phyloP scores from a whole-genome alignment of 2,329 filamentous ascomycete genomes.

The Aspergillus sp. region DNA sequence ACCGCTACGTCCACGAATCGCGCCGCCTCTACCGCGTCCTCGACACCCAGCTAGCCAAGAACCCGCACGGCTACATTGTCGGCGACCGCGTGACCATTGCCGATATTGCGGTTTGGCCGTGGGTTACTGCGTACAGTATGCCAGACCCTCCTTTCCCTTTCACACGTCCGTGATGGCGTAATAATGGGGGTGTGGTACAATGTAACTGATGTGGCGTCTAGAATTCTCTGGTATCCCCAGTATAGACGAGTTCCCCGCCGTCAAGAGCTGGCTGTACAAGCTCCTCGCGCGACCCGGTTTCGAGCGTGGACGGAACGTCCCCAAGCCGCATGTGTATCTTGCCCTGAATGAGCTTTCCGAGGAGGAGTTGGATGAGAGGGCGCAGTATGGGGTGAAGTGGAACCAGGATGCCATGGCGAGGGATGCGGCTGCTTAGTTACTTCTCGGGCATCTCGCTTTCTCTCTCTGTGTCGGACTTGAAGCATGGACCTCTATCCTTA shows the following conservation, averaged over 20 bases:
- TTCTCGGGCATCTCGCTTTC: too few relatives aligned
- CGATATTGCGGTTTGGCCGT: slow-evolving; percentile 8
- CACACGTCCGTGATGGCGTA: too few relatives aligned
- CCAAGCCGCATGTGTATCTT: neutral
- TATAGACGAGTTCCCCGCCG: slow-evolving; percentile 6
- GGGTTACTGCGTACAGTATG: slow-evolving; percentile 5
- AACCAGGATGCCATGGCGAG: slow-evolving; percentile 66
- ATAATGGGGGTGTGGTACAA: too few relatives aligned
- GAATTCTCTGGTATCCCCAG: slow-evolving; percentile 1
- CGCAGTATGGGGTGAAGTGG: slow-evolving; percentile 78
- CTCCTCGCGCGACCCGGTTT: slow-evolving; percentile 2
- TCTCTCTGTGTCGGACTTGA: too few relatives aligned
- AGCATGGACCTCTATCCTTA: too few relatives aligned
- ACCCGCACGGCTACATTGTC: neutral
- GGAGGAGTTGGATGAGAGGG: neutral
- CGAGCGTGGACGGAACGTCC: neutral
- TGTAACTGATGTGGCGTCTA: too few relatives aligned
- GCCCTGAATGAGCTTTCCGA: neutral
- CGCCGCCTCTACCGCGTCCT: slow-evolving; percentile 8
- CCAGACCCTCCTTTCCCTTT: too few relatives aligned
- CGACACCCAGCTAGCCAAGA: slow-evolving; percentile 2
- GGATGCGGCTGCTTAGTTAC: neutral
- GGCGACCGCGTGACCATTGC: slow-evolving; percentile 7
- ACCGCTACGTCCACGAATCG: slow-evolving; percentile 4
- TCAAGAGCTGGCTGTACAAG: neutral